Percentiles rank a stretch among this genome's conserved stretches.
phyloP scores from a whole-genome alignment of 306 rosid genomes.

The Vicia villosa region DNA sequence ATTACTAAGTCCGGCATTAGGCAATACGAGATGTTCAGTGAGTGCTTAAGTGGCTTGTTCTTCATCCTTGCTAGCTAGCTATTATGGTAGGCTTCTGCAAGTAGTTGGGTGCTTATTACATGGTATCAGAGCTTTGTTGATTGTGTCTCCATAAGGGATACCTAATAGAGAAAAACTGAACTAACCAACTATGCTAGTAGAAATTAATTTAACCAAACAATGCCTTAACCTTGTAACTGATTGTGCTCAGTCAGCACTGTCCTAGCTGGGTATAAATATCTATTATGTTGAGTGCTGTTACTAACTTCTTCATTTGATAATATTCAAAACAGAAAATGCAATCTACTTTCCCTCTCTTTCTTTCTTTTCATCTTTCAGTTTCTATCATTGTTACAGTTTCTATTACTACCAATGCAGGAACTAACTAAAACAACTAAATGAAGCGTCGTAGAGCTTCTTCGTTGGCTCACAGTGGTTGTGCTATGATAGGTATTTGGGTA shows the following conservation, averaged over 20 bases:
- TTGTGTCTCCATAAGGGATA: not conserved
- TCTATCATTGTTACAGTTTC: too few relatives aligned
- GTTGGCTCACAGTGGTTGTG: not conserved
- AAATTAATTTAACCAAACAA: too few relatives aligned
- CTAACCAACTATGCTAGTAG: too few relatives aligned
- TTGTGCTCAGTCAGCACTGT: too few relatives aligned
- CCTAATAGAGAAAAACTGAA: too few relatives aligned
- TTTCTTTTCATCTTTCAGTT: too few relatives aligned
- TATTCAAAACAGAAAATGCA: too few relatives aligned
- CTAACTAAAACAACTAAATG: not conserved
- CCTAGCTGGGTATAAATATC: too few relatives aligned
- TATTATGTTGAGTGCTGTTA: too few relatives aligned
- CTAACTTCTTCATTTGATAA: too few relatives aligned
- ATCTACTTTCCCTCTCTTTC: too few relatives aligned
- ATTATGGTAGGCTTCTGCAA: not conserved
- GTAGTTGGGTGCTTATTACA: not conserved
- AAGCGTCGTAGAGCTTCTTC: not conserved
- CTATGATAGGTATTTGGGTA: not conserved
- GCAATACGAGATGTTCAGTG: not conserved
- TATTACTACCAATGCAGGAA: not conserved
- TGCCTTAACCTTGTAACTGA: too few relatives aligned
- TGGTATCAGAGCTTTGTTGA: not conserved
- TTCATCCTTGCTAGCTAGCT: not conserved
- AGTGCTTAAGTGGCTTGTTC: not conserved
- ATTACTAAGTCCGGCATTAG: not conserved